Evolutionary conservation across 225 moss, liverwort and hornwort genomes (phyloP), one percentile per base, ranked within the genome.

Genomic region (Pseudoscleropodium purum): DNA sequence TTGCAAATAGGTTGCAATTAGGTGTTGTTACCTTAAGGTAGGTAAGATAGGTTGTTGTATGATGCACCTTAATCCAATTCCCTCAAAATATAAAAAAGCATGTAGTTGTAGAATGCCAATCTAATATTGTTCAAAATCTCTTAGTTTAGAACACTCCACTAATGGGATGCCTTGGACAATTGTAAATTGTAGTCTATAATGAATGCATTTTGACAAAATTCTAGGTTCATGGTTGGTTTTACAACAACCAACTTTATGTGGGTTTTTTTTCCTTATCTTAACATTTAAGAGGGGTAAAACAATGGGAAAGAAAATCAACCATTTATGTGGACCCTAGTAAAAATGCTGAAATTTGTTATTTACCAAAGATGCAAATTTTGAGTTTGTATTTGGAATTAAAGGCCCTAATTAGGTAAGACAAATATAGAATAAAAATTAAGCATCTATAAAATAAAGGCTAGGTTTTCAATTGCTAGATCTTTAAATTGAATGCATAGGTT

Each of bases 11-110:
- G 14, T 56, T 10, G 25, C 4, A 78, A 78, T 36, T 15, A 34
- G 2, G 7, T 21, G 11, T 76, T 77, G 24, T 34, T 75, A 12
- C 7, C 7, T 49, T 13, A 12, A 47, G 5, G 4, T 45, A 7
- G 0, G 13, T 13, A 51, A 7, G 0, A 2, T 13, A 13, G 23
- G 36, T 34, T 8, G 13, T 52, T 52, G 5, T 36, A 13, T 34
- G 36, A 52, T 36, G 9, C 51, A 21, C 0, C 0, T 0, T 34
- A 0, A 51, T 51, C 0, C 0, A 52, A 52, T 52, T 34, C 4
- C 23, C 0, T 77, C 36, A 52, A 13, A 34, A 77, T 77, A 36
- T 52, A 52, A 21, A 5, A 21, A 0, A 5, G 8, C 5, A 23
- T 34, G 51, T 52, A 0, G 0, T 7, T 76, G 24, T 24, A 77